Percentiles rank a stretch among this genome's conserved stretches.
Conservation (phyloP, 23 red algal genomes). For the Gracilariopsis chorda region DNA sequence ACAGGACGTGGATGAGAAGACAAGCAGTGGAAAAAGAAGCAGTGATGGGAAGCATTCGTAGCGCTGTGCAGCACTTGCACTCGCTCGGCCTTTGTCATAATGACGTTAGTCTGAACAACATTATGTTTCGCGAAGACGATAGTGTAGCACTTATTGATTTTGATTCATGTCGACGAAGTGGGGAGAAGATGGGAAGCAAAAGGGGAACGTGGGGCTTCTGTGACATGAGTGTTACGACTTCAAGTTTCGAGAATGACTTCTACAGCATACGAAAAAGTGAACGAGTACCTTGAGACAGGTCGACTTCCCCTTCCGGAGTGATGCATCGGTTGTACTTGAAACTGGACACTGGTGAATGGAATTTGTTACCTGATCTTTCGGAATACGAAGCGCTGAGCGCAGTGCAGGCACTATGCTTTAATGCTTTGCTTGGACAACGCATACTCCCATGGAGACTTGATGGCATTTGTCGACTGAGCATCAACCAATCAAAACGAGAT, state of each 20-base stretch:
- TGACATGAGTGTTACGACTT: background rate
- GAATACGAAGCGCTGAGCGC: too few species aligned
- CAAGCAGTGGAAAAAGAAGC: background rate
- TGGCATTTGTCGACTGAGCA: too few species aligned
- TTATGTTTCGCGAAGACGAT: constrained; percentile 21
- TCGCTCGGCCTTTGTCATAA: background rate
- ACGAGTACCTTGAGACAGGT: background rate
- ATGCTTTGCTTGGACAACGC: too few species aligned
- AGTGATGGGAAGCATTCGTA: background rate
- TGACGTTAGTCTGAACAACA: constrained; percentile 10
- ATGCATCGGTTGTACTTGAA: background rate
- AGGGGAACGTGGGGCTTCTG: background rate
- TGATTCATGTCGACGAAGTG: constrained; percentile 17
- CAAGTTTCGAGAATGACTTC: background rate
- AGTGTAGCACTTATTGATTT: background rate
- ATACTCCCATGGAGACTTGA: too few species aligned
- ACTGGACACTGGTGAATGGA: background rate
- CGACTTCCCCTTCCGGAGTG: background rate
- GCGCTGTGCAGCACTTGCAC: background rate
- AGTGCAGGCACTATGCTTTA: too few species aligned
- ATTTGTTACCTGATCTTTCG: background rate
- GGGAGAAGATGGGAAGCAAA: background rate
- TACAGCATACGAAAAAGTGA: background rate
- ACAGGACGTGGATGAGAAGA: constrained; percentile 1
- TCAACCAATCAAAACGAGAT: too few species aligned